Percentiles rank a stretch among this genome's conserved stretches.
phyloP scores from a whole-genome alignment of 2,329 filamentous ascomycete genomes.

The Aureobasidium melanogenum region DNA sequence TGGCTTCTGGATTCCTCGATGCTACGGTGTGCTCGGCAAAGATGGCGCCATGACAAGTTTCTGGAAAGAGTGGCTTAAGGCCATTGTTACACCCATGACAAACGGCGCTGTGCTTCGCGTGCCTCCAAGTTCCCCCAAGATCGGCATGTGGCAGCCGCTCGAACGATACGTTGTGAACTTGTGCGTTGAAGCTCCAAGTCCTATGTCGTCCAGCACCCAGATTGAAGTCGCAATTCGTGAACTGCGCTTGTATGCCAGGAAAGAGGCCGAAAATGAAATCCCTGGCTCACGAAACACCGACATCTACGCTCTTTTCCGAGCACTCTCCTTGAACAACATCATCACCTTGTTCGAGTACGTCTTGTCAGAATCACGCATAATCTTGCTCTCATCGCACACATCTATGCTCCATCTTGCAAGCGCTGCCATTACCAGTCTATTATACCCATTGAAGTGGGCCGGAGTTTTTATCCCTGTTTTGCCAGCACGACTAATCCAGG shows the following conservation, averaged over 20 bases:
- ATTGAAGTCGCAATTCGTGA: constrained; percentile 87
- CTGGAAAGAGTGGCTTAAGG: constrained; percentile 98
- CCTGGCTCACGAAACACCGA: constrained; percentile 87
- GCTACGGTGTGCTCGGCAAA: constrained; percentile 83
- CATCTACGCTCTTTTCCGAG: constrained; percentile 85
- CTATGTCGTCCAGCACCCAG: constrained; percentile 87
- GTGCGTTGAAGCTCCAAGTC: constrained; percentile 88
- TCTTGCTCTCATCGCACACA: constrained; percentile 89
- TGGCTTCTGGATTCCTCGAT: constrained; percentile 88
- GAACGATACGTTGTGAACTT: constrained; percentile 96
- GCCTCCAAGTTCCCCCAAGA: constrained; percentile 77
- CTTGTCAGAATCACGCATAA: constrained; percentile 87
- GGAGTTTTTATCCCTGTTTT: constrained; percentile 91
- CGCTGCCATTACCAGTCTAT: constrained; percentile 71
- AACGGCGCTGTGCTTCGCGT: constrained; percentile 76
- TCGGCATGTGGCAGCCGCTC: constrained; percentile 91
- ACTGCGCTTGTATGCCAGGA: constrained; percentile 81
- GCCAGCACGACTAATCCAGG: constrained; percentile 77
- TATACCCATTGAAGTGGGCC: constrained; percentile 88
- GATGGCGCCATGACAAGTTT: constrained; percentile 78
- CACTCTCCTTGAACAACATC: constrained; percentile 83
- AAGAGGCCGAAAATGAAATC: constrained; percentile 86
- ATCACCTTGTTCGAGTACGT: constrained; percentile 89
- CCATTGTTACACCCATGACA: constrained; percentile 90
- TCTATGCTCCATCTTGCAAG: constrained; percentile 93